phyloP scores from a whole-genome alignment of 805 yeast species.

The Schwanniomyces yamadae region DNA sequence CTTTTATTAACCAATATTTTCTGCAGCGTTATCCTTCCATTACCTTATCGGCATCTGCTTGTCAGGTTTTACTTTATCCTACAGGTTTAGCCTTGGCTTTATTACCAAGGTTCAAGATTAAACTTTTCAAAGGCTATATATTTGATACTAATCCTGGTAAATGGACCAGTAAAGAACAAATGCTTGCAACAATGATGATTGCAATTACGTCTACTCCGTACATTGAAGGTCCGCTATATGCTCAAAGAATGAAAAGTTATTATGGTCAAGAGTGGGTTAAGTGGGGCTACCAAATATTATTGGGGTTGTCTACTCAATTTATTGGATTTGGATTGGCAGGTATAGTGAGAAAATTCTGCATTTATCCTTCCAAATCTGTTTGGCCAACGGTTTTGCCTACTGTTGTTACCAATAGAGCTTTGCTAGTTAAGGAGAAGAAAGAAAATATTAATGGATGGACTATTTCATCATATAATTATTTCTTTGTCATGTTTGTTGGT shows the following conservation, averaged over 20 bases:
- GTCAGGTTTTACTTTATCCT: slow-evolving; percentile 46
- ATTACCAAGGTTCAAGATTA: slow-evolving; percentile 33
- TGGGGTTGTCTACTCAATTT: slow-evolving; percentile 24
- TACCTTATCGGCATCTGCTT: slow-evolving; percentile 37
- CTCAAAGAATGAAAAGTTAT: slow-evolving; percentile 4
- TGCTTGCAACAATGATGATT: slow-evolving; percentile 8
- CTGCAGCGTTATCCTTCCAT: slow-evolving; percentile 52
- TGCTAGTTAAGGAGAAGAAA: slow-evolving; percentile 34
- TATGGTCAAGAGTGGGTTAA: slow-evolving; percentile 7
- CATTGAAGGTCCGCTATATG: slow-evolving; percentile 6
- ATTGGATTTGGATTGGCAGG: slow-evolving; percentile 34
- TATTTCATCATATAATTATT: slow-evolving; percentile 26
- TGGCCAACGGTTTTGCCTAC: slow-evolving; percentile 33
- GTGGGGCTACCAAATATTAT: slow-evolving; percentile 20
- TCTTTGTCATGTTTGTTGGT: slow-evolving; percentile 24
- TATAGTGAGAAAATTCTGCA: slow-evolving; percentile 25
- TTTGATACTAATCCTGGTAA: slow-evolving; percentile 8
- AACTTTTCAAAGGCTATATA: slow-evolving; percentile 8
- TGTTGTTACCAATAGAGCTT: slow-evolving; percentile 31
- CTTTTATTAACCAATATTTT: slow-evolving; percentile 57
- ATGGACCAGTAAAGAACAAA: slow-evolving; percentile 8
- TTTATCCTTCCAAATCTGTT: slow-evolving; percentile 25
- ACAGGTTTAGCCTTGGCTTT: slow-evolving; percentile 35
- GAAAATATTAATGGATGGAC: slow-evolving; percentile 31
- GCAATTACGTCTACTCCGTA: slow-evolving; percentile 6